These are phyloP conservation scores for Golubevia pallescens DNA, from an alignment of 1,284 basidiomycete genomes.

Conservation along the genomic window DNA sequence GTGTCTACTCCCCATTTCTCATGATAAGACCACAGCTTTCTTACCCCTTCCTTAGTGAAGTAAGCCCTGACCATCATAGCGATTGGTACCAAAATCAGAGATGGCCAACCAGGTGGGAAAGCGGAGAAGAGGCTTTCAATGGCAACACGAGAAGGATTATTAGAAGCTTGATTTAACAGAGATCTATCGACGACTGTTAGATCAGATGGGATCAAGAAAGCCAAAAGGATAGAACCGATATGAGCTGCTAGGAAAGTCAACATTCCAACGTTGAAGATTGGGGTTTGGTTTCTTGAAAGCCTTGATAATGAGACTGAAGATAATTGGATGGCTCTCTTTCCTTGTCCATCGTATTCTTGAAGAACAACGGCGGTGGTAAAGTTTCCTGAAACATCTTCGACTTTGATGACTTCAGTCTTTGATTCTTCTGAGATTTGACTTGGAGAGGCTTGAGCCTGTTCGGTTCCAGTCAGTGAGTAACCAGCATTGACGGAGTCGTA, in stretches of 20 bases:
- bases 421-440: neutral
- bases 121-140: neutral
- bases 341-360: neutral
- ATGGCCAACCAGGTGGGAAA: neutral
- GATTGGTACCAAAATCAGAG: no score
- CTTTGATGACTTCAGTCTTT: neutral
- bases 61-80: no score
- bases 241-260: no score
- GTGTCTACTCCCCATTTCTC: no score
- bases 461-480: neutral
- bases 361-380: neutral
- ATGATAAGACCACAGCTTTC: no score
- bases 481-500: neutral
- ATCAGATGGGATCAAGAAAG: neutral
- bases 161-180: no score
- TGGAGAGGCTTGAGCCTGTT: neutral
- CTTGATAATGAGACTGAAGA: neutral
- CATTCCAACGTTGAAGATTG: neutral
- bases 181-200: no score
- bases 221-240: neutral
- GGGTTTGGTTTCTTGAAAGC: neutral
- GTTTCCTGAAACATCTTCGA: neutral
- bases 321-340: neutral
- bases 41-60: no score
- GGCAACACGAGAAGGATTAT: neutral